phyloP scores from a whole-genome alignment of 345 rosid genomes.

The Litchi chinensis region DNA sequence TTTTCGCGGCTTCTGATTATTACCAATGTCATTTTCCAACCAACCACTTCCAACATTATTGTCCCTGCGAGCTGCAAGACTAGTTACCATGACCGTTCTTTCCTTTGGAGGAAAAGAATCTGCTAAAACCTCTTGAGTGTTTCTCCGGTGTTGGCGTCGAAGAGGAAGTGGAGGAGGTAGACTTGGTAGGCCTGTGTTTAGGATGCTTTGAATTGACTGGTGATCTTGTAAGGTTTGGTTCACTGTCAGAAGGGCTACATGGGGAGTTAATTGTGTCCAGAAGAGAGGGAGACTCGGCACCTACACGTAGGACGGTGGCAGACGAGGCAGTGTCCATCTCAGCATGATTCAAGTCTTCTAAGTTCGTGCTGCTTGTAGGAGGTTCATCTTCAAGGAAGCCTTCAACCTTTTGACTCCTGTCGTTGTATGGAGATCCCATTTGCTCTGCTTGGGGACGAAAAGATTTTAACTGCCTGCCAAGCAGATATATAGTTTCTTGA shows the following conservation, averaged over 20 bases:
- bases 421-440: conserved; percentile 46
- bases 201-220: conserved; percentile 49
- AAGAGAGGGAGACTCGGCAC: conserved; percentile 49
- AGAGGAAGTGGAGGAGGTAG: conserved; percentile 58
- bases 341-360: conserved; percentile 39
- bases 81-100: conserved; percentile 43
- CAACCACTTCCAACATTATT: background rate
- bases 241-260: conserved; percentile 57
- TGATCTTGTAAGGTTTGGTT: conserved; percentile 48
- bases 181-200: conserved; percentile 61
- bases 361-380: conserved; percentile 38
- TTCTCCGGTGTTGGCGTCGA: conserved; percentile 68
- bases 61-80: conserved; percentile 28
- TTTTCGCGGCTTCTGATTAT: conserved; percentile 13
- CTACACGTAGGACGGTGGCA: conserved; percentile 29
- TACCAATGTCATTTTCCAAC: background rate
- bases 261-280: conserved; percentile 36
- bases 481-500: conserved; percentile 93
- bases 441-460: conserved; percentile 67
- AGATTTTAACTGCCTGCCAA: conserved; percentile 90
- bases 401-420: conserved; percentile 49
- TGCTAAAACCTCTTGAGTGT: conserved; percentile 73
- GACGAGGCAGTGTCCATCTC: conserved; percentile 40
- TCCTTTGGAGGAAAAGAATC: conserved; percentile 92
- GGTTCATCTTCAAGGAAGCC: conserved; percentile 43